Conservation (phyloP, 108 stramenopile genomes). For the Bacterosira constricta region DNA sequence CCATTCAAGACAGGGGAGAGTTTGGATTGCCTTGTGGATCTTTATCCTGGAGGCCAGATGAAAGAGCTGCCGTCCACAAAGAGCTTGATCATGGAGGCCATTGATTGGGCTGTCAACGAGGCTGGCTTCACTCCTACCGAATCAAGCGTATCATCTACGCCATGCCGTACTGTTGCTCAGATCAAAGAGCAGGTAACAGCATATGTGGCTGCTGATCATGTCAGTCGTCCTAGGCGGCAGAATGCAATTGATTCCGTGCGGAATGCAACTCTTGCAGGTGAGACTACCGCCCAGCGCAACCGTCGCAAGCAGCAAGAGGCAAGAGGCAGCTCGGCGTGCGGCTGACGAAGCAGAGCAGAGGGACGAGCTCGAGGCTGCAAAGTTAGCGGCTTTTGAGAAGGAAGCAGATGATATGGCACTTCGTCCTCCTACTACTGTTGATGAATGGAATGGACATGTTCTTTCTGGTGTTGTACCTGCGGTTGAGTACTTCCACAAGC, state of each 20-base stretch:
- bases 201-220: background rate
- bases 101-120: background rate
- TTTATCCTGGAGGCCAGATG: background rate
- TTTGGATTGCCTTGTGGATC: background rate
- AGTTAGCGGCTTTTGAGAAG: background rate
- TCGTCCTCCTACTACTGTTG: background rate
- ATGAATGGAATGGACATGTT: background rate
- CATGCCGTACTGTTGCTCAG: background rate
- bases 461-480: constrained; percentile 2
- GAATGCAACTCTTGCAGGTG: background rate
- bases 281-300: too few species aligned
- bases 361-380: background rate
- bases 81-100: background rate
- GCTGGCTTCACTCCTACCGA: background rate
- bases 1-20: background rate
- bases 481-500: background rate
- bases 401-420: background rate
- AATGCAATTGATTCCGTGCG: background rate
- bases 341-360: background rate
- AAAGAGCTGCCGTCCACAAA: background rate
- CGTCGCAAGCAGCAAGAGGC: background rate
- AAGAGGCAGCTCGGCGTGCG: background rate
- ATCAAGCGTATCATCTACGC: background rate
- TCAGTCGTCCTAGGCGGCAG: background rate
- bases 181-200: too few species aligned